Base-by-base conservation (phyloP, 306 rosid species). In the Cucurbita ficifolia region DNA sequence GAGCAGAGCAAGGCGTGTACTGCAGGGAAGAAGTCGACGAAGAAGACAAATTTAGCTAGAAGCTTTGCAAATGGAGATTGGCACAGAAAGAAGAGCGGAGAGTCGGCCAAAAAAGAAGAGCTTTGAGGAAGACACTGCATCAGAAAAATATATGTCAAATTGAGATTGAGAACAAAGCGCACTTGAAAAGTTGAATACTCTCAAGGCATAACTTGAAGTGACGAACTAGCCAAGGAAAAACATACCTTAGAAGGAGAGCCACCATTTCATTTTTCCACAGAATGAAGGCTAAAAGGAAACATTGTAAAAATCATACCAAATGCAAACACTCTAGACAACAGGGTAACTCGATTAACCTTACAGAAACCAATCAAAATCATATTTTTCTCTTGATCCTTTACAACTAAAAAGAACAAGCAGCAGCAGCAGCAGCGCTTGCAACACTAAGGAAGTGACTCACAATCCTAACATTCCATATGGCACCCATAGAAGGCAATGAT, bases 1-100 rank as follows among this genome's bases (percentile, higher is more conserved):
- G 92, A 82, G 96, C 97, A 1, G 87, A 76, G 95, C 96, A 94
- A 0, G 86, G 80, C 0, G 90, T 75, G 70, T 76, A 58, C 16
- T 78, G 74, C 21, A 53, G 16, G 46, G 39, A 68, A 45, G 72
- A 65, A 73, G 83, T 64, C 1, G 77, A 65, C 65, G 21, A 68
- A 45, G 72, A 65, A 73, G 83, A 69, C 1, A 77, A 65, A 61
- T 4, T 60, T 76, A 75, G 73, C 7, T 76, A 83, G 76, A 82
- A 73, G 76, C 56, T 49, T 17, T 29, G 70, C 45, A 43, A 57
- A 51, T 76, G 69, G 57, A 40, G 5, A 33, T 48, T 8, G 46
- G 79, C 39, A 71, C 38, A 17, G 7, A 51, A 52, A 24, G 80
- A 74, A 16, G 50, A 39, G 12, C 65, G 73, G 2, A 78, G 46